phyloP scores from a whole-genome alignment of 148 eudicot genomes.

The Mesembryanthemum crystallinum region DNA sequence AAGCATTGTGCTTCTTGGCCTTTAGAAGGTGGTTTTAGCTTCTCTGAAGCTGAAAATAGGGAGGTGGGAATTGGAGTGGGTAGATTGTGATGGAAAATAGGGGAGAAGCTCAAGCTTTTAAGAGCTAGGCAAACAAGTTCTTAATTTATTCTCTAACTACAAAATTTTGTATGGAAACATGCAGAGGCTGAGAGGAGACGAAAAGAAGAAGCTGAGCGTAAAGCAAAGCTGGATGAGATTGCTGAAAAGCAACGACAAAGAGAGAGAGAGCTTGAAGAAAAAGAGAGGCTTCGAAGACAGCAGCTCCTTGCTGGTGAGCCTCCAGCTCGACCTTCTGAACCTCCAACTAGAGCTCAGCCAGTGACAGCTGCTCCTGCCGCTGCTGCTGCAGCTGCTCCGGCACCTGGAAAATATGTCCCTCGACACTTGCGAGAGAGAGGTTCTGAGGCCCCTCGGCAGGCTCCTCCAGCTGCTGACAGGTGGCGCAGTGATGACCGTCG shows the following conservation, averaged over 20 bases:
- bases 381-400: slow-evolving; percentile 31
- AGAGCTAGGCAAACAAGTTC: no score
- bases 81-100: no score
- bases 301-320: slow-evolving; percentile 42
- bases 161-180: neutral
- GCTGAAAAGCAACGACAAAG: slow-evolving; percentile 86
- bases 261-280: slow-evolving; percentile 83
- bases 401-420: slow-evolving; percentile 71
- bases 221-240: slow-evolving; percentile 76
- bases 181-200: slow-evolving; percentile 75
- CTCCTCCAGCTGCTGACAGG: slow-evolving; percentile 46
- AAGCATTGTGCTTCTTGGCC: no score
- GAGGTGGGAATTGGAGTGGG: no score
- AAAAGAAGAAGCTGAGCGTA: slow-evolving; percentile 75
- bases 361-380: slow-evolving; percentile 35
- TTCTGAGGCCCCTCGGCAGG: slow-evolving; percentile 27
- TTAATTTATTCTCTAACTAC: neutral
- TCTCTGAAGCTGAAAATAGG: no score
- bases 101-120: no score
- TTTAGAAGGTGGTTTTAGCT: no score
- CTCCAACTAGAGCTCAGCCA: slow-evolving; percentile 26
- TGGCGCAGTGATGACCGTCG: slow-evolving; percentile 52
- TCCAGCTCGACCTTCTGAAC: slow-evolving; percentile 34
- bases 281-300: slow-evolving; percentile 51
- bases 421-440: slow-evolving; percentile 26